Conservation (phyloP, 2,329 filamentous ascomycete genomes). For the Aurifilum marmelostoma region DNA sequence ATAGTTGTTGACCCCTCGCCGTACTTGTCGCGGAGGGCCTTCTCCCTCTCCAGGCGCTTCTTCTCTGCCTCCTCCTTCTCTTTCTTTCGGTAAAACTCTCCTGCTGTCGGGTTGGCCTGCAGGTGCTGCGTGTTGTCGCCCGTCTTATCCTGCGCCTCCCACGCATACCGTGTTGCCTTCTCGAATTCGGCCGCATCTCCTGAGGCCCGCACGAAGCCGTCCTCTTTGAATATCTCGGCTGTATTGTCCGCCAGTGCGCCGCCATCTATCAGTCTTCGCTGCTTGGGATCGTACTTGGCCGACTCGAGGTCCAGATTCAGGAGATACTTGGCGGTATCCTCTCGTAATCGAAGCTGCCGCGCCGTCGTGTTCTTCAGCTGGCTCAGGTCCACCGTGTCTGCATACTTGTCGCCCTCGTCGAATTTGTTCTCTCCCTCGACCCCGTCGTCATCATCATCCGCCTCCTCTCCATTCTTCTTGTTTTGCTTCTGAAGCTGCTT, state of each 20-base stretch:
- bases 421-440: constrained; percentile 50
- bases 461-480: constrained; percentile 54
- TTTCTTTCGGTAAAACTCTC: constrained; percentile 81
- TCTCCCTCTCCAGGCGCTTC: constrained; percentile 69
- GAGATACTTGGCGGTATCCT: constrained; percentile 97
- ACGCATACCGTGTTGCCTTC: constrained; percentile 84
- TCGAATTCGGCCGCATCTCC: constrained; percentile 95
- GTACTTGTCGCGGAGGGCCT: constrained; percentile 79
- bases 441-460: constrained; percentile 56
- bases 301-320: constrained; percentile 94
- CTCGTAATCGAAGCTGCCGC: constrained; percentile 85
- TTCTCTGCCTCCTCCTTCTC: constrained; percentile 73
- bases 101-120: constrained; percentile 94
- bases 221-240: constrained; percentile 83
- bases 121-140: constrained; percentile 83
- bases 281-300: constrained; percentile 97
- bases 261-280: constrained; percentile 83
- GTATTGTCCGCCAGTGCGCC: constrained; percentile 80
- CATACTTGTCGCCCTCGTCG: constrained; percentile 74
- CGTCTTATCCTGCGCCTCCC: constrained; percentile 88
- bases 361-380: constrained; percentile 90
- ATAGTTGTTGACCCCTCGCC: constrained; percentile 64
- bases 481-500: constrained; percentile 53
- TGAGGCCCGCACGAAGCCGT: constrained; percentile 85
- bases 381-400: constrained; percentile 96